phyloP scores from a whole-genome alignment of 306 rosid species.

The Cyclanthera cordifolia region DNA sequence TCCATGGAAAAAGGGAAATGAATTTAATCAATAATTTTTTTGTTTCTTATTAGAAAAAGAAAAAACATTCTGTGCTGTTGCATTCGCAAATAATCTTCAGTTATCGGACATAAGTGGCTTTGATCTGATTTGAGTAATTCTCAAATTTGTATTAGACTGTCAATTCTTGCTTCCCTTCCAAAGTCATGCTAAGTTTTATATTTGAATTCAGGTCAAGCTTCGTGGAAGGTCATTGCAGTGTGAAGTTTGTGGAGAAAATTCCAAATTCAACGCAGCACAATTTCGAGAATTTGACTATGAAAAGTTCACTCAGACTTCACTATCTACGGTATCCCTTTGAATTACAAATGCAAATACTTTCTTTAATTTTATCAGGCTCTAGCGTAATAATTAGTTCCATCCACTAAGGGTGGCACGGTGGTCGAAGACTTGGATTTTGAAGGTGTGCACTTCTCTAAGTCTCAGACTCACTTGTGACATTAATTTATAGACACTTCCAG shows the following conservation, averaged over 20 bases:
- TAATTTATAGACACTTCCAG: no score
- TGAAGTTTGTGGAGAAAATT: conserved; percentile 62
- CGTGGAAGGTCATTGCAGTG: conserved; percentile 76
- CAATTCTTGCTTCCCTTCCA: not conserved
- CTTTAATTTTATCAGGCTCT: not conserved
- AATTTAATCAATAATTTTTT: no score
- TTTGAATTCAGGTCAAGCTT: conserved; percentile 62
- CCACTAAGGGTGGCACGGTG: no score
- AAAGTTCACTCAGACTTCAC: conserved; percentile 69
- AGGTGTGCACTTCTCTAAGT: no score
- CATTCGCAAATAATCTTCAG: not conserved
- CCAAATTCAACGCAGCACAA: conserved; percentile 38
- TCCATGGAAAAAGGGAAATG: not conserved
- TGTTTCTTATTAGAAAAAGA: no score
- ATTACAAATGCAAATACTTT: not conserved
- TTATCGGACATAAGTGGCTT: not conserved
- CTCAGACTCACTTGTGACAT: no score
- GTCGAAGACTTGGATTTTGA: no score
- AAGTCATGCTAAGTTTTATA: not conserved
- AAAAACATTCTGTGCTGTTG: not conserved
- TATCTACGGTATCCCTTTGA: conserved; percentile 42
- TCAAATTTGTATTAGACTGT: not conserved
- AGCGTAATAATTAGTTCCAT: not conserved
- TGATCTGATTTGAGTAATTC: not conserved
- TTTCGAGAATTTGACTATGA: conserved; percentile 80